Evolutionary conservation across 2,329 filamentous ascomycete species (phyloP), one percentile per base, ranked within the genome.

Genomic region (Talaromyces sp.): DNA sequence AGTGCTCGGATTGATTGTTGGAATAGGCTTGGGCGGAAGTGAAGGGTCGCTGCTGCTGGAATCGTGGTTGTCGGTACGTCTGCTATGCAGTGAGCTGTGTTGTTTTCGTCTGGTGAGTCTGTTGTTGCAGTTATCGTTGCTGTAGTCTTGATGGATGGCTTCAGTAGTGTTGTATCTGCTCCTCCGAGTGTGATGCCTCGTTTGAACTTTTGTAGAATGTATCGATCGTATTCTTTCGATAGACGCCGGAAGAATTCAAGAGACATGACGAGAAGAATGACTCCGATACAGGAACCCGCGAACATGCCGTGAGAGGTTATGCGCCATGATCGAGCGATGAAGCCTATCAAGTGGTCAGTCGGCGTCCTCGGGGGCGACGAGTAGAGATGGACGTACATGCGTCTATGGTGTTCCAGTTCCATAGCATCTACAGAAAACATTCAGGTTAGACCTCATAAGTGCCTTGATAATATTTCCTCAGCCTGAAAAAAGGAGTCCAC

Each of bases 221-320:
- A 84, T 28, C 83, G 81, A 73, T 95, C 90, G 74, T 88, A 93
- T 73, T 92, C 89, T 68, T 89, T 87, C 67, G 84, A 82, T 25
- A 83, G 69, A 33, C 90, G 88, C 57, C 91, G 88, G 23, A 95
- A 82, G 63, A 87, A 79, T 71, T 95, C 90, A 68, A 95, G 87
- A 5, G 77, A 70, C 59, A 93, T 82, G 67, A 90, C 88, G 60
- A 96, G 85, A n/a, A 88, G 78, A 65, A 92, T 80, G 39, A 92
- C 86, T 64, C 89, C 90, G 70, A 96, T 88, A 77, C 91, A 95
- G 59, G 87, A 89, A 23, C 88, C 90, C 55, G 88, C 90, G 72
- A 96, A 93, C 83, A 88, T 88, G 73, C 83, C 87, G 2, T 75
- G 77, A 25, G 87, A 88, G 16, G 79, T 87, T 73, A 93, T 84